Conservation (phyloP, 176 grass and related monocot species). For the Ampelocalamus luodianensis region DNA sequence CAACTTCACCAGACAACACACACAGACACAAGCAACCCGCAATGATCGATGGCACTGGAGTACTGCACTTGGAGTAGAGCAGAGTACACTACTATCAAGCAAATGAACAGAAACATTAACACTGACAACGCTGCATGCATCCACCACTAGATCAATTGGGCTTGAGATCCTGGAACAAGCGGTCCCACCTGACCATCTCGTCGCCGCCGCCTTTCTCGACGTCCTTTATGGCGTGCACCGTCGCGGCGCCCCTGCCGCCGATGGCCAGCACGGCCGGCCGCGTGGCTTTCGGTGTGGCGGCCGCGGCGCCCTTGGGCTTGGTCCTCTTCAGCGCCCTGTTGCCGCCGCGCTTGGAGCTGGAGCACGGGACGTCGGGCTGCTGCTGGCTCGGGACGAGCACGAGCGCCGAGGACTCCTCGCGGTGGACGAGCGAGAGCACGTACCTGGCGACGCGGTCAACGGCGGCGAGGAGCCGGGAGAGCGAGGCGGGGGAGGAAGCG, state of each 20-base stretch:
- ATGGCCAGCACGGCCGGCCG: neutral
- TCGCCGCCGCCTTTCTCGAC: conserved; percentile 1
- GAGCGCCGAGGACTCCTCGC: conserved; percentile 39
- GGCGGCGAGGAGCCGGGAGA: neutral
- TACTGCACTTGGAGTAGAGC: neutral
- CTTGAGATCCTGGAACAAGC: conserved; percentile 63
- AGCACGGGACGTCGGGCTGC: neutral
- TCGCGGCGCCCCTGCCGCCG: conserved; percentile 37
- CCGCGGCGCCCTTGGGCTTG: conserved; percentile 27
- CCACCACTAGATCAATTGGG: conserved; percentile 48
- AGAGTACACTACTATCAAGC: neutral
- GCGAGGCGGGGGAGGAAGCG: neutral
- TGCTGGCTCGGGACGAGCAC: conserved; percentile 53
- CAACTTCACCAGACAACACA: neutral
- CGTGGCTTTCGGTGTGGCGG: neutral
- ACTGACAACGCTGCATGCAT: neutral
- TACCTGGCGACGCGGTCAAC: conserved; percentile 45
- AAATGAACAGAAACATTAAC: neutral
- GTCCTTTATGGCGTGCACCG: conserved; percentile 49
- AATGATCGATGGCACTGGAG: neutral
- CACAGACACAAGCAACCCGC: neutral
- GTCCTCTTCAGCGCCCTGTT: conserved; percentile 38
- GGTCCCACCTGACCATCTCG: conserved; percentile 51
- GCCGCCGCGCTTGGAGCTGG: neutral
- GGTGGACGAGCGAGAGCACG: conserved; percentile 47